Evolutionary conservation across 2,329 filamentous ascomycete genomes (phyloP), one percentile per base, ranked within the genome.

Genomic region (Pleurostoma richardsiae): DNA sequence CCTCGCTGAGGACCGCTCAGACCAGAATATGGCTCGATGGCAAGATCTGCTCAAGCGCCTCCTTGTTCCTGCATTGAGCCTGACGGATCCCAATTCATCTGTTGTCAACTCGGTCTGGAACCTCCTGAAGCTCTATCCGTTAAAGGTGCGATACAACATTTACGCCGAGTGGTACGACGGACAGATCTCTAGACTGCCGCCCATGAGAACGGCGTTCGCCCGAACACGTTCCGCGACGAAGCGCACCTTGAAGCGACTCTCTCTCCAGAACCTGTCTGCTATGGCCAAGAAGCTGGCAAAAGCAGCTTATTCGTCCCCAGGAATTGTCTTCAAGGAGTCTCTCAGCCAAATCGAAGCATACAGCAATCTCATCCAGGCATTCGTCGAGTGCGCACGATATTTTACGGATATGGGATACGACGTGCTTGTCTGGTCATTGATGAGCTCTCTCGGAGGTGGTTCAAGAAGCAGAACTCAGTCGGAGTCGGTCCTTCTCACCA

Each of bases 91-190:
- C 30, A 97, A 97, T 56, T 85, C 90, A 4, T 85, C 87, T 11
- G 80, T 88, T 27, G 88, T 91, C 42, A 90, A 92, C 54, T 88
- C 94, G 47, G 82, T 96, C 2, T 99, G 88, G 74, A 83, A 86
- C 46, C 76, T 99, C 10, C 75, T 97, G 50, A 86, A 83, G 56
- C 75, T 83, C 44, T 97, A 89, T 60, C 83, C 92, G 1, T 83
- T 85, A 10, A 77, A 83, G 2, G 82, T 81, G 6, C 82, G 94
- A 49, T 99, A 92, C 69, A 83, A 82, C 42, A 88, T 99, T 59
- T 99, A 99, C 61, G 83, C 89, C 1, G 91, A 96, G 64, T 99
- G 94, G 90, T 92, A 89, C 57, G 83, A 82, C 53, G 90, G 90
- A 4, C 79, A 83, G 54, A 88, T 79, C 3, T 94, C 89, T 4